Percentiles rank a stretch among this genome's conserved stretches.
Conservation (phyloP, 176 grass and related monocot genomes). For the Ensete ventricosum region DNA sequence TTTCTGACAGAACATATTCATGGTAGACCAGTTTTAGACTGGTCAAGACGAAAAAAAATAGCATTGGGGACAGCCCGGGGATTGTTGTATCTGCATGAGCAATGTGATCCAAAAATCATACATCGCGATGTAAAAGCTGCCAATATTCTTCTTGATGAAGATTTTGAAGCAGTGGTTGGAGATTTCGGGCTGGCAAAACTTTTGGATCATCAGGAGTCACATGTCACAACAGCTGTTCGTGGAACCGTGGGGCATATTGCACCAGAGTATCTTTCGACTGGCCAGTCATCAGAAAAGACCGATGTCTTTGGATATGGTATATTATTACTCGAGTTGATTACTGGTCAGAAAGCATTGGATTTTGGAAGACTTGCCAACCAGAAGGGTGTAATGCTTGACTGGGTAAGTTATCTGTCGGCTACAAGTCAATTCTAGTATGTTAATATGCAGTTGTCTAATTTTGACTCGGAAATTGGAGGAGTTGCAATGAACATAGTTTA, state of each 20-base stretch:
- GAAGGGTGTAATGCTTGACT: constrained; percentile 58
- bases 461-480: background rate
- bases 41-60: constrained; percentile 67
- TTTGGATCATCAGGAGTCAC: constrained; percentile 58
- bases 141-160: constrained; percentile 71
- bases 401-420: constrained; percentile 34
- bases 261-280: constrained; percentile 41
- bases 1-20: constrained; percentile 38
- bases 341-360: constrained; percentile 49
- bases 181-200: constrained; percentile 84
- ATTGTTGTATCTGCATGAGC: constrained; percentile 65
- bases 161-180: constrained; percentile 67
- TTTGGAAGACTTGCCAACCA: constrained; percentile 34
- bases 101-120: constrained; percentile 79
- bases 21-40: constrained; percentile 57
- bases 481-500: too few relatives aligned
- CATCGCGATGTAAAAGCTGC: constrained; percentile 88
- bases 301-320: constrained; percentile 84
- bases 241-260: constrained; percentile 74
- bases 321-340: constrained; percentile 63
- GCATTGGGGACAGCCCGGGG: constrained; percentile 59
- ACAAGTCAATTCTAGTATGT: background rate
- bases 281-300: constrained; percentile 65
- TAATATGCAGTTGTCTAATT: background rate
- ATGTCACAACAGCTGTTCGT: constrained; percentile 40